Evolutionary conservation across 2,329 filamentous ascomycete genomes (phyloP).

Genomic region (Colletotrichum tropicale): DNA sequence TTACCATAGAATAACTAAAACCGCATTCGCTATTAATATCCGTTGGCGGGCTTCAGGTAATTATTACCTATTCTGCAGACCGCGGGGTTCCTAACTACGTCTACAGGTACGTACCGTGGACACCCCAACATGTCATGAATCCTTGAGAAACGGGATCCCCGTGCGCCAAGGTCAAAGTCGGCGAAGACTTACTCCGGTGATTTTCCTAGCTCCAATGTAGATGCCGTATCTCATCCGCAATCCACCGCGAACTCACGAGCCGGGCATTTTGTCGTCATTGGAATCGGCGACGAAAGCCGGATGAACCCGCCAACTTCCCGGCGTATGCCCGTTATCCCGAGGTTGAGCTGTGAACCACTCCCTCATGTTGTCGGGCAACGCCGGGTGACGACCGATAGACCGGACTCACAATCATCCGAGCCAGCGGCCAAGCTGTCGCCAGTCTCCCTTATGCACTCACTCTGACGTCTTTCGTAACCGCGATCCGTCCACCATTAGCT

Average conservation of each 20-base stretch:
- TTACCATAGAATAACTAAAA: background rate
- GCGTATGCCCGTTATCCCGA: conserved; percentile 2
- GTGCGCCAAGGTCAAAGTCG: background rate
- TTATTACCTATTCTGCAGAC: background rate
- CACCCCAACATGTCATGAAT: background rate
- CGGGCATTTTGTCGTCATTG: background rate
- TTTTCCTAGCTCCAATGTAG: background rate
- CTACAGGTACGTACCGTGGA: background rate
- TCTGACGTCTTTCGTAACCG: background rate
- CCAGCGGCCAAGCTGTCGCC: background rate
- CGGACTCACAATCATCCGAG: background rate
- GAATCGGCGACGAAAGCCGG: background rate
- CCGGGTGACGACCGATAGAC: background rate
- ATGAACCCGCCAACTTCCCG: background rate
- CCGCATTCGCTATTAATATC: background rate
- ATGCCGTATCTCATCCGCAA: background rate
- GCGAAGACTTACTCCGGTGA: background rate
- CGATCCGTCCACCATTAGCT: background rate
- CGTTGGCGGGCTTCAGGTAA: background rate
- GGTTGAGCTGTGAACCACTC: background rate
- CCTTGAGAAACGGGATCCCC: background rate
- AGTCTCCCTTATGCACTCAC: background rate
- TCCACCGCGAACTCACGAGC: background rate
- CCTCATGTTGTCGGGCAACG: background rate
- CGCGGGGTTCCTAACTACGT: background rate